Evolutionary conservation across 2,329 filamentous ascomycete species (phyloP).

Genomic region (Pestalotiopsis sp.): DNA sequence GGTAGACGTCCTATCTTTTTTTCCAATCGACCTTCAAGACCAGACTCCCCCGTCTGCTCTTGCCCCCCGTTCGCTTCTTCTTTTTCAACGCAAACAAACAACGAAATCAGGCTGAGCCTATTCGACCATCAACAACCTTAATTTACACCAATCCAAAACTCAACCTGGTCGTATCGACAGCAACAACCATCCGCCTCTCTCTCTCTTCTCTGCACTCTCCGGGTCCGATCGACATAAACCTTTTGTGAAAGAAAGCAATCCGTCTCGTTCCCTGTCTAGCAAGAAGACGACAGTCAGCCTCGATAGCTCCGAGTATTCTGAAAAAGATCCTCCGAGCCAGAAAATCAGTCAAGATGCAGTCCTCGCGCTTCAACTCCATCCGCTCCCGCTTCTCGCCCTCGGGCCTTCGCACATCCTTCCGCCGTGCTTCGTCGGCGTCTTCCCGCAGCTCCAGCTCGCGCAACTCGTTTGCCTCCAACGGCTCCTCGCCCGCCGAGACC

Average conservation of each 20-base stretch:
- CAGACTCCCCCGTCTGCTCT: constrained; percentile 17
- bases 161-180: neutral
- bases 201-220: neutral
- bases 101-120: constrained; percentile 34
- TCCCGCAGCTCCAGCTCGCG: constrained; percentile 43
- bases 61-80: constrained; percentile 30
- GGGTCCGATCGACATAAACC: neutral
- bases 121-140: constrained; percentile 14
- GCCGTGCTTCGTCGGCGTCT: constrained; percentile 52
- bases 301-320: constrained; percentile 4
- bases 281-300: constrained; percentile 1
- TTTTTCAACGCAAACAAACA: constrained; percentile 20
- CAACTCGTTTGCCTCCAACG: constrained; percentile 45
- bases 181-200: constrained; percentile 8
- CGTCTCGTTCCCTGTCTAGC: neutral
- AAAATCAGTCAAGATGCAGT: constrained; percentile 43
- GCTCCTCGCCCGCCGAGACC: constrained; percentile 48
- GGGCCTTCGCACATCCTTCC: constrained; percentile 54
- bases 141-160: constrained; percentile 6
- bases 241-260: neutral
- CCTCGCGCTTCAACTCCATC: constrained; percentile 52
- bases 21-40: constrained; percentile 8
- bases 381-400: constrained; percentile 53
- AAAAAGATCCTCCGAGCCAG: neutral
- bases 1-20: constrained; percentile 32